Conservation (phyloP, 208 protist species). For the Crithidia fasciculata region DNA sequence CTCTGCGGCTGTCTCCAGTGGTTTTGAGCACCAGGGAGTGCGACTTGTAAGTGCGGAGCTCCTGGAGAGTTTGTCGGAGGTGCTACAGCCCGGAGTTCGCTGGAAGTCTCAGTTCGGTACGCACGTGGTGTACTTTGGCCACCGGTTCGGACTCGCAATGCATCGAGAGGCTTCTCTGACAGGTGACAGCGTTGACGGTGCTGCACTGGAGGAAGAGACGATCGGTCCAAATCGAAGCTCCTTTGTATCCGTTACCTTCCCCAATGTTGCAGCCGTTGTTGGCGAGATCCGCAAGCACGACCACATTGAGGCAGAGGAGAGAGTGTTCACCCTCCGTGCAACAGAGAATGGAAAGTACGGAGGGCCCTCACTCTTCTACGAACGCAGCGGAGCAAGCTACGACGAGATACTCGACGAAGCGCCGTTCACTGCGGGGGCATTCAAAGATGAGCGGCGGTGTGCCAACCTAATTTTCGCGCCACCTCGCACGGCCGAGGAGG, state of each 20-base stretch:
- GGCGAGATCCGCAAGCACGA: not conserved
- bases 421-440: not conserved
- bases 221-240: not conserved
- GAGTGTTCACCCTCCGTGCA: not conserved
- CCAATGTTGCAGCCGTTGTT: not conserved
- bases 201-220: not conserved
- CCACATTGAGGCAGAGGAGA: not conserved
- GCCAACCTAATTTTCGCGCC: not conserved
- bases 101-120: not conserved
- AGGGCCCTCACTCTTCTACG: not conserved
- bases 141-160: not conserved
- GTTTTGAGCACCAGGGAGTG: no score
- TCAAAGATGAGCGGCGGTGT: not conserved
- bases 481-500: not conserved
- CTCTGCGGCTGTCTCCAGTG: no score
- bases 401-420: not conserved
- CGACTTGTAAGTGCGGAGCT: no score
- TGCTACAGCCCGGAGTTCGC: not conserved
- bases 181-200: not conserved
- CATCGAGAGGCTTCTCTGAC: not conserved
- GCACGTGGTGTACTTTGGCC: not conserved
- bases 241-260: not conserved
- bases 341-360: not conserved
- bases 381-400: not conserved
- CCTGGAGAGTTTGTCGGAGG: not conserved